These are phyloP conservation scores for Hypsizygus ulmarius DNA, from an alignment of 1,284 basidiomycete species.

Conservation along the genomic window DNA sequence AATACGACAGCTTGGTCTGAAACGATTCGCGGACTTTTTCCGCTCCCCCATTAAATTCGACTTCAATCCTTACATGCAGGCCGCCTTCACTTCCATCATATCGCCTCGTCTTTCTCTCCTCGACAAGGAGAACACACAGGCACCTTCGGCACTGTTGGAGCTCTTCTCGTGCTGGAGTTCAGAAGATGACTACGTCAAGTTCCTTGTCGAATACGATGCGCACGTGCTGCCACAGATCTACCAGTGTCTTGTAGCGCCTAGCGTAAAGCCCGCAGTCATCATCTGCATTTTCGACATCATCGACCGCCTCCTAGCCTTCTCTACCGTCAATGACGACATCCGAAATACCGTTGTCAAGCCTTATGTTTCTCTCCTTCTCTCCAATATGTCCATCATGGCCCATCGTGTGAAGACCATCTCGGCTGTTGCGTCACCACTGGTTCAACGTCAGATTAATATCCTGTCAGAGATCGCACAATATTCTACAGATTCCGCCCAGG, in stretches of 20 bases:
- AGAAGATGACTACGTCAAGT: conserved; percentile 53
- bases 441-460: conserved; percentile 81
- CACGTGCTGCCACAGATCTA: conserved; percentile 77
- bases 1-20: conserved; percentile 82
- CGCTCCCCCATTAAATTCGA: conserved; percentile 69
- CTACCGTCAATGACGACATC: conserved; percentile 49
- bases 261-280: conserved; percentile 87
- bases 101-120: conserved; percentile 78
- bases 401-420: conserved; percentile 58
- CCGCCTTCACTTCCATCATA: conserved; percentile 73
- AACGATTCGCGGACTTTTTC: conserved; percentile 90
- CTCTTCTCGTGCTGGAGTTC: conserved; percentile 82
- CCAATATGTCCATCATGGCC: conserved; percentile 72
- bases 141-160: conserved; percentile 87
- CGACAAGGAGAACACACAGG: conserved; percentile 87
- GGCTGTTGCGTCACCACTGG: conserved; percentile 66
- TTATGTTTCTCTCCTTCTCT: conserved; percentile 74
- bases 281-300: conserved; percentile 85
- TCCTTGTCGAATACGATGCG: conserved; percentile 71
- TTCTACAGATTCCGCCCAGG: conserved; percentile 70
- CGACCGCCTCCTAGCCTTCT: conserved; percentile 67
- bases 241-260: conserved; percentile 76
- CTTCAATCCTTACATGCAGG: conserved; percentile 68
- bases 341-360: conserved; percentile 67
- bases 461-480: conserved; percentile 81